These are phyloP conservation scores for Apiospora malaysiana DNA, from an alignment of 2,329 filamentous ascomycete species.

Conservation along the genomic window DNA sequence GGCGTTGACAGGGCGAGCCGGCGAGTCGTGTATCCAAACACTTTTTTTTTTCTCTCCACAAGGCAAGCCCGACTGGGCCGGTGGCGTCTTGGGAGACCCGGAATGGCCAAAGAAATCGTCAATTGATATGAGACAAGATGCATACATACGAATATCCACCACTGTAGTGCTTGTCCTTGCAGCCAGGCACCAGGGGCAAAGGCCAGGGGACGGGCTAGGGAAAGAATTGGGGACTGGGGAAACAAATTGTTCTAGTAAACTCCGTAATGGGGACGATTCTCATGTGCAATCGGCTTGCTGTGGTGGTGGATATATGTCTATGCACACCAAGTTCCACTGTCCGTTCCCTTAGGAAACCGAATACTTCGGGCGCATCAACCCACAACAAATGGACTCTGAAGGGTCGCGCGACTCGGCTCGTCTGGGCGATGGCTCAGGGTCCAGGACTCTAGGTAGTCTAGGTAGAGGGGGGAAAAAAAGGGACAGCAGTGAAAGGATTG, in stretches of 20 bases:
- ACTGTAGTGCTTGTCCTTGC: neutral
- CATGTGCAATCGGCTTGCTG: slow-evolving; percentile 8
- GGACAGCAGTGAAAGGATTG: neutral
- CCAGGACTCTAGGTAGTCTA: neutral
- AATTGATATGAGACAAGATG: neutral
- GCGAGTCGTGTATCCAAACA: slow-evolving; percentile 12
- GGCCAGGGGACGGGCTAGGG: neutral
- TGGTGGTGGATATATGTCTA: neutral
- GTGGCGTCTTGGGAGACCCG: neutral
- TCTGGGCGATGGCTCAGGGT: slow-evolving; percentile 1
- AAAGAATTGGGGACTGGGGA: slow-evolving; percentile 16
- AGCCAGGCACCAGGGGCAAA: neutral
- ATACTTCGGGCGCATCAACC: neutral
- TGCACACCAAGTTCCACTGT: neutral
- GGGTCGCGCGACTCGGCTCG: slow-evolving; percentile 2
- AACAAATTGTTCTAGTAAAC: slow-evolving; percentile 8
- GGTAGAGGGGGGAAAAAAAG: neutral
- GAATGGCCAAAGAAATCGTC: neutral
- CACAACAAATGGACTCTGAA: neutral
- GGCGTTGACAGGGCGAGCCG: slow-evolving; percentile 2
- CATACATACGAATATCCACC: slow-evolving; percentile 1
- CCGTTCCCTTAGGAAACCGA: neutral
- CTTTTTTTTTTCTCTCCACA: neutral
- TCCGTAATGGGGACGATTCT: slow-evolving; percentile 4
- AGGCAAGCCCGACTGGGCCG: slow-evolving; percentile 7